Percentiles rank a stretch among this genome's conserved stretches.
phyloP scores from a whole-genome alignment of 768 basidiomycete species.

The Chlorophyllum brunneum region DNA sequence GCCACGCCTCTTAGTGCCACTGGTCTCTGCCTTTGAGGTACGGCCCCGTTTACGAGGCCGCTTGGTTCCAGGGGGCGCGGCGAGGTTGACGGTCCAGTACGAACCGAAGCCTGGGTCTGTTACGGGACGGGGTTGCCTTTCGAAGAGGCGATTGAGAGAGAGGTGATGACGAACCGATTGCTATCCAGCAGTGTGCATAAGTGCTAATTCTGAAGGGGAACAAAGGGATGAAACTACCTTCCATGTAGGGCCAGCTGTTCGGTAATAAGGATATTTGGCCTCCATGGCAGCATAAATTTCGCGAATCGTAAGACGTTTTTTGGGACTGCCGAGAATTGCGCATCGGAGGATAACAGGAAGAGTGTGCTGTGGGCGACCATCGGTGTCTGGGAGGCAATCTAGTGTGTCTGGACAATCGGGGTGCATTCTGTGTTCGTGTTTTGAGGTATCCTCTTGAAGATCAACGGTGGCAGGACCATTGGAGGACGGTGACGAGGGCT shows the following conservation, averaged over 20 bases:
- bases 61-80: slow-evolving; percentile 84
- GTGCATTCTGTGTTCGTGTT: slow-evolving; percentile 55
- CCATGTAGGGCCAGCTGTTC: slow-evolving; percentile 79
- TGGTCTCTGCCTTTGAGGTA: slow-evolving; percentile 10
- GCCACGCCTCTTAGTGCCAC: slow-evolving; percentile 9
- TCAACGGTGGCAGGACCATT: slow-evolving; percentile 9
- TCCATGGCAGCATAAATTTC: slow-evolving; percentile 89
- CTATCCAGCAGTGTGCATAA: slow-evolving; percentile 29
- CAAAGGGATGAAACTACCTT: slow-evolving; percentile 47
- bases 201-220: neutral
- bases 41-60: slow-evolving; percentile 79
- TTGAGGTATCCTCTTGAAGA: slow-evolving; percentile 11
- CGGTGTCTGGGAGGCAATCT: slow-evolving; percentile 74
- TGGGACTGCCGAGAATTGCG: slow-evolving; percentile 74
- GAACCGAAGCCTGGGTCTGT: slow-evolving; percentile 86
- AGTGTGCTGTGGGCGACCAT: slow-evolving; percentile 77
- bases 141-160: slow-evolving; percentile 78
- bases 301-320: slow-evolving; percentile 73
- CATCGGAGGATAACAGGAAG: slow-evolving; percentile 83
- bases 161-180: slow-evolving; percentile 88
- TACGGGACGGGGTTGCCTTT: slow-evolving; percentile 76
- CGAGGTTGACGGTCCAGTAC: slow-evolving; percentile 86
- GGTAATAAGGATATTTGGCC: slow-evolving; percentile 78
- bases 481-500: slow-evolving; percentile 4
- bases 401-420: slow-evolving; percentile 77